Conservation (phyloP, 176 grass and related monocot genomes). For the Bolboschoenus planiculmis region DNA sequence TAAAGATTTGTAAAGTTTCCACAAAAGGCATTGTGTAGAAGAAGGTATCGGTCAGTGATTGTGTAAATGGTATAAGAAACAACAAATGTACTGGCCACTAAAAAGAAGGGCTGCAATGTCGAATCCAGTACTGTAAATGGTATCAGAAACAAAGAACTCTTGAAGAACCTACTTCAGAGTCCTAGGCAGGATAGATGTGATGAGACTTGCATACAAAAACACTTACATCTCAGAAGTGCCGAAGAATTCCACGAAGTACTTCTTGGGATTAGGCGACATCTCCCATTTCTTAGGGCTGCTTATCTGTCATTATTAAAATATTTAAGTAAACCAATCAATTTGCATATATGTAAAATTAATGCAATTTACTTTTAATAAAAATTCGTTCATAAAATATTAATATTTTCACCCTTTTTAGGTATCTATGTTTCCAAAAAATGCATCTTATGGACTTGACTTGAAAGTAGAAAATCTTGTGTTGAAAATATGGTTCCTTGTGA, state of each 20-base stretch:
- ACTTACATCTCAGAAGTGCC: slow-evolving; percentile 31
- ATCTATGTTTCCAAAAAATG: slow-evolving; percentile 6
- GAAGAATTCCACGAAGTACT: slow-evolving; percentile 28
- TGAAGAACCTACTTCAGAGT: neutral
- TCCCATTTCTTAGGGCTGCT: slow-evolving; percentile 13
- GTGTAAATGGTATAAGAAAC: neutral
- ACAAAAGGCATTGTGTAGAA: neutral
- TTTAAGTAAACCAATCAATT: neutral
- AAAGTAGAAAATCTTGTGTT: neutral
- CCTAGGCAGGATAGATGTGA: neutral
- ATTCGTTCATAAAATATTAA: slow-evolving; percentile 1
- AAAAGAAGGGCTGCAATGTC: neutral
- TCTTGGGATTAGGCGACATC: slow-evolving; percentile 20
- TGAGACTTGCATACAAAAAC: neutral
- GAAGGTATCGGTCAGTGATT: neutral
- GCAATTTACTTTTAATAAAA: neutral
- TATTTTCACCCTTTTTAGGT: neutral
- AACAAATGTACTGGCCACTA: neutral
- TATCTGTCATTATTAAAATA: slow-evolving; percentile 19
- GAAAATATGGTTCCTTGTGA: neutral
- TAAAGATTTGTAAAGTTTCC: neutral
- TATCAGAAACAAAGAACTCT: neutral
- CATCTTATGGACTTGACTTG: neutral
- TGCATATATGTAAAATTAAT: slow-evolving; percentile 1
- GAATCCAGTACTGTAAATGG: neutral